Percentiles rank a stretch among this genome's conserved stretches.
phyloP scores from a whole-genome alignment of 176 grass and related monocot species.

The Melocanna baccifera region DNA sequence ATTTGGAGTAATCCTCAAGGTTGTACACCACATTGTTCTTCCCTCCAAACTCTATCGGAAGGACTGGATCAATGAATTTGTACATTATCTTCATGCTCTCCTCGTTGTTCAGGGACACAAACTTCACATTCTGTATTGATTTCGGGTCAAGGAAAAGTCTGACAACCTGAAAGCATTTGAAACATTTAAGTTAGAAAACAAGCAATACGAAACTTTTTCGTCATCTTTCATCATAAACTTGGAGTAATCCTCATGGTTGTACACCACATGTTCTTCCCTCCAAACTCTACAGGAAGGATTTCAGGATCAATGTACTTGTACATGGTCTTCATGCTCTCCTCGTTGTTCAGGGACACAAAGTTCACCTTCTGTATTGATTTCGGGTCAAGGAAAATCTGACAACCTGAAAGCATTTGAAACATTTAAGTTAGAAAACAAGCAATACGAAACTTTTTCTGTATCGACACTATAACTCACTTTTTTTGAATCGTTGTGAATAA shows the following conservation, averaged over 20 bases:
- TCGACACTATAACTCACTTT: not conserved
- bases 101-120: constrained; percentile 62
- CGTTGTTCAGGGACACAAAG: constrained; percentile 65
- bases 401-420: constrained; percentile 33
- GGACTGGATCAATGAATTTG: constrained; percentile 55
- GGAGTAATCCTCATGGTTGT: constrained; percentile 75
- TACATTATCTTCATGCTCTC: constrained; percentile 66
- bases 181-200: not conserved
- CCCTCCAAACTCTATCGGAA: constrained; percentile 79
- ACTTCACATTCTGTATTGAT: constrained; percentile 61
- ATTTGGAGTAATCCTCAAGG: constrained; percentile 71
- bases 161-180: constrained; percentile 38
- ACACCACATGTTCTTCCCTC: constrained; percentile 58
- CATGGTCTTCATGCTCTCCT: constrained; percentile 66
- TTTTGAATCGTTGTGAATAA: not conserved
- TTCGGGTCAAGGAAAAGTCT: constrained; percentile 69
- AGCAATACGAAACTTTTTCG: not conserved
- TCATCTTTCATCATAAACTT: not conserved
- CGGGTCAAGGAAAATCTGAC: constrained; percentile 63
- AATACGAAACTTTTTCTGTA: not conserved
- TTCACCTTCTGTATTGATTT: constrained; percentile 62
- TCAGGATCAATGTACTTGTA: constrained; percentile 55
- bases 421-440: not conserved
- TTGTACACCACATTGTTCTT: constrained; percentile 52
- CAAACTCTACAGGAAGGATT: constrained; percentile 73